A percentile compares a stretch with the other conserved stretches of the same genome.
These are phyloP conservation scores for Kalaharituber pfeilii DNA, from an alignment of 2,329 filamentous ascomycete species.

Conservation along the genomic window DNA sequence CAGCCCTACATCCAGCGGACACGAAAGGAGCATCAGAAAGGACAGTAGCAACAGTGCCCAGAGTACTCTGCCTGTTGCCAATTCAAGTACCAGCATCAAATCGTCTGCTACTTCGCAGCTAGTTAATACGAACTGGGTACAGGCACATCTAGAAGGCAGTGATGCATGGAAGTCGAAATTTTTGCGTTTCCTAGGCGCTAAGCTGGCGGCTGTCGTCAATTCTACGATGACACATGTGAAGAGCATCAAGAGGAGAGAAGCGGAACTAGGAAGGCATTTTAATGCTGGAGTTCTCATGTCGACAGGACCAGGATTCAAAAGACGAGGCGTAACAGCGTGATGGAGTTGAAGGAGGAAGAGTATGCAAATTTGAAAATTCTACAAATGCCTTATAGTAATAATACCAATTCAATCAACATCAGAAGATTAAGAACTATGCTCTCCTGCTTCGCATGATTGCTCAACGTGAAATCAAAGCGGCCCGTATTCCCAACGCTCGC, in stretches of 20 bases:
- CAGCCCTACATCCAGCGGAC: neutral
- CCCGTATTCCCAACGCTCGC: neutral
- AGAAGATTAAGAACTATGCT: neutral
- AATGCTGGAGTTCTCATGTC: constrained; percentile 41
- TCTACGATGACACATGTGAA: constrained; percentile 11
- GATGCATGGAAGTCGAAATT: constrained; percentile 39
- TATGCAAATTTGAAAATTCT: too few species aligned
- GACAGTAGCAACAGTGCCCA: neutral
- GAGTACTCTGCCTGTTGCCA: neutral
- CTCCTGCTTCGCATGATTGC: neutral
- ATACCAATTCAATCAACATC: neutral
- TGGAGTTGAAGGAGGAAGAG: neutral
- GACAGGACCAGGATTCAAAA: constrained; percentile 34
- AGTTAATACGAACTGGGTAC: constrained; percentile 1
- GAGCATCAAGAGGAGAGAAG: constrained; percentile 31
- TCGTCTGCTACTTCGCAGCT: constrained; percentile 3
- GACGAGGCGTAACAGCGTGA: constrained; percentile 38
- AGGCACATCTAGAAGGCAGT: constrained; percentile 34
- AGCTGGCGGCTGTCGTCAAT: constrained; percentile 29
- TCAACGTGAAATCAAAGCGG: neutral
- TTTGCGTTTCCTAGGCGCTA: constrained; percentile 38
- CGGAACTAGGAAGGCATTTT: constrained; percentile 40
- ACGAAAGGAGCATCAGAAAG: constrained; percentile 7
- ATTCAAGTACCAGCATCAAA: constrained; percentile 7
- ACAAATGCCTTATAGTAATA: neutral